These are phyloP conservation scores for Tolypocladium guangdongense DNA, from an alignment of 2,329 filamentous ascomycete genomes.

Conservation along the genomic window DNA sequence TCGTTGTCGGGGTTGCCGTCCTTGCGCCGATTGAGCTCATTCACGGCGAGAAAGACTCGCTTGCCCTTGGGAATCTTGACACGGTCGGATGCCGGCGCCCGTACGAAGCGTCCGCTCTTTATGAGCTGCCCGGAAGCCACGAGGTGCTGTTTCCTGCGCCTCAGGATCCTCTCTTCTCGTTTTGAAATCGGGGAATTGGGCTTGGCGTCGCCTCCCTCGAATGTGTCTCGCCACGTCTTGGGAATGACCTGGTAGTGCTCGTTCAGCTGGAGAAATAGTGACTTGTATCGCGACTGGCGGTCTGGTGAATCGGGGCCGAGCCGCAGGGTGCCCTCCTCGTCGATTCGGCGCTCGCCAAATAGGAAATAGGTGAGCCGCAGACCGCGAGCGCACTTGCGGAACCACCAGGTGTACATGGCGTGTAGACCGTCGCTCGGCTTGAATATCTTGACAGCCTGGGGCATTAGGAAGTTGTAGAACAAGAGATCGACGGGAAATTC, in stretches of 20 bases:
- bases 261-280: conserved; percentile 35
- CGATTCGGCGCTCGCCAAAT: conserved; percentile 69
- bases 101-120: conserved; percentile 71
- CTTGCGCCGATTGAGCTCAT: conserved; percentile 52
- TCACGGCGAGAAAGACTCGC: conserved; percentile 66
- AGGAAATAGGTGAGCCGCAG: conserved; percentile 85
- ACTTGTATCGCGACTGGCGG: conserved; percentile 25
- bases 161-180: conserved; percentile 24
- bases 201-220: conserved; percentile 36
- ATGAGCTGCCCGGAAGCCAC: conserved; percentile 43
- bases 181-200: conserved; percentile 24
- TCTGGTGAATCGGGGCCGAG: conserved; percentile 25
- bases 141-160: conserved; percentile 31
- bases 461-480: conserved; percentile 96
- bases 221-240: conserved; percentile 47
- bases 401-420: conserved; percentile 91
- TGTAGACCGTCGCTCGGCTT: conserved; percentile 78
- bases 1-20: conserved; percentile 42
- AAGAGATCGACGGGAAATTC: conserved; percentile 91
- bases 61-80: conserved; percentile 83
- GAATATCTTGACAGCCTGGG: conserved; percentile 71
- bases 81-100: conserved; percentile 89
- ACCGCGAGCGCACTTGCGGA: conserved; percentile 69
- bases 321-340: conserved; percentile 67
- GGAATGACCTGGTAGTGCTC: conserved; percentile 31